A percentile compares a stretch with the other conserved stretches of the same genome.
These are phyloP conservation scores for Lumnitzera littorea DNA, from an alignment of 345 rosid species.

Conservation along the genomic window DNA sequence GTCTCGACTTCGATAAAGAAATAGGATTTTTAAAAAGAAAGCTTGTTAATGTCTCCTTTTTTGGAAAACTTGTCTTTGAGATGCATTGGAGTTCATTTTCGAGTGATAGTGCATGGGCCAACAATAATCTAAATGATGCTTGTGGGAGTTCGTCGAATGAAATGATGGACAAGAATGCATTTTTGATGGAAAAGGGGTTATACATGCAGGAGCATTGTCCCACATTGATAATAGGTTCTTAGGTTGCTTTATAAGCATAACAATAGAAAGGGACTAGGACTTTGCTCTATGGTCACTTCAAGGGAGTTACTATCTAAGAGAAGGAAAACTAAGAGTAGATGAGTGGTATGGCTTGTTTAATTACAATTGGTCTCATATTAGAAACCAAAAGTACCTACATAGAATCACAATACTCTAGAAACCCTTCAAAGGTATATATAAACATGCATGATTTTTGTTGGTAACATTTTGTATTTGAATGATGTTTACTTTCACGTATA, in stretches of 20 bases:
- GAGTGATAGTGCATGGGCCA: slow-evolving; percentile 50
- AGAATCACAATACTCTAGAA: too few species aligned
- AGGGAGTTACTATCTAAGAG: slow-evolving; percentile 66
- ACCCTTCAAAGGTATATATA: too few species aligned
- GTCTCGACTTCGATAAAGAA: slow-evolving; percentile 58
- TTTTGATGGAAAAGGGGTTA: slow-evolving; percentile 28
- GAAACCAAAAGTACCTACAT: too few species aligned
- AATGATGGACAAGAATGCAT: slow-evolving; percentile 40
- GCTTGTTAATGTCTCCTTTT: slow-evolving; percentile 43
- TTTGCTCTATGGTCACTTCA: slow-evolving; percentile 74
- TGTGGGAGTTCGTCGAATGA: slow-evolving; percentile 48
- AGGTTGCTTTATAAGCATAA: slow-evolving; percentile 54
- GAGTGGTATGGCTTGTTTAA: too few species aligned
- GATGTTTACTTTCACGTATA: too few species aligned
- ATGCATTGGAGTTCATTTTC: slow-evolving; percentile 66
- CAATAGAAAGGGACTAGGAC: slow-evolving; percentile 70
- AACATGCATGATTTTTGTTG: too few species aligned
- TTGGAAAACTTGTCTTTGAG: slow-evolving; percentile 62
- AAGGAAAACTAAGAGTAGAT: too few species aligned
- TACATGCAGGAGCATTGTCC: slow-evolving; percentile 19
- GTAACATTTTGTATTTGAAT: too few species aligned
- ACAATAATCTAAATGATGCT: slow-evolving; percentile 55
- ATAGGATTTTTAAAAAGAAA: slow-evolving; percentile 46
- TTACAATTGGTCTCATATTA: too few species aligned
- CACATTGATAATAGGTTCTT: slow-evolving; percentile 49